Base-by-base conservation (phyloP, 768 basidiomycete genomes). In the Termitomyces sp. region DNA sequence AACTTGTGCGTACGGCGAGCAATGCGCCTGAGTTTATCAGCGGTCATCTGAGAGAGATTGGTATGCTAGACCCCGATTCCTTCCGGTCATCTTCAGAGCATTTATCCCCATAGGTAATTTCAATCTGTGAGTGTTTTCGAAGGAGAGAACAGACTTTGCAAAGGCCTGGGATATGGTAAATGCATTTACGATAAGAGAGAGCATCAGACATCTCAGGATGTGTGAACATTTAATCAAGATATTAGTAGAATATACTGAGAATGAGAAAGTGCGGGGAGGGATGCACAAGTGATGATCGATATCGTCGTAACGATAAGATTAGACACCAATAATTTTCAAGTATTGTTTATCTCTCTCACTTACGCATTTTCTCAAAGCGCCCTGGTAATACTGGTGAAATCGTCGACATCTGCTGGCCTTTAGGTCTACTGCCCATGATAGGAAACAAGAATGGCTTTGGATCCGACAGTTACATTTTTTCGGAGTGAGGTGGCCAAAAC, bases 111-210 rank as follows among this genome's bases (percentile, higher is more conserved):
- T n/a, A 45, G 9, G 17, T 17, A 45, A 10, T 53, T 56, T 1
- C 24, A 56, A 15, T 58, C 42, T 17, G 24, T 22, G 9, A 60
- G 52, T n/a, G n/a, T n/a, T 41, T 53, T 19, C 47, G 38, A 19
- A 61, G 35, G 8, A 51, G 28, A 28, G 60, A 51, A 40, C 58
- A 61, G 6, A 52, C 53, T 56, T 61, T 34, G n/a, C 40, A 3
- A 19, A n/a, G 21, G 21, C 34, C 9, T 28, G 7, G 28, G 28
- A 7, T 28, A 4, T 0, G 28, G 28, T 4, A 28, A 17, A 10
- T 15, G 6, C 2, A 35, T 45, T 51, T 48, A 58, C 56, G 22
- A 41, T 40, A 6, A 15, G 51, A 52, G 28, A 58, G 34, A 12
- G 53, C 34, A 55, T 53, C 56, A 8, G 41, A 17, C 42, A 60